Base-by-base conservation (phyloP, 331 rosid species). In the Arachis monticola region DNA sequence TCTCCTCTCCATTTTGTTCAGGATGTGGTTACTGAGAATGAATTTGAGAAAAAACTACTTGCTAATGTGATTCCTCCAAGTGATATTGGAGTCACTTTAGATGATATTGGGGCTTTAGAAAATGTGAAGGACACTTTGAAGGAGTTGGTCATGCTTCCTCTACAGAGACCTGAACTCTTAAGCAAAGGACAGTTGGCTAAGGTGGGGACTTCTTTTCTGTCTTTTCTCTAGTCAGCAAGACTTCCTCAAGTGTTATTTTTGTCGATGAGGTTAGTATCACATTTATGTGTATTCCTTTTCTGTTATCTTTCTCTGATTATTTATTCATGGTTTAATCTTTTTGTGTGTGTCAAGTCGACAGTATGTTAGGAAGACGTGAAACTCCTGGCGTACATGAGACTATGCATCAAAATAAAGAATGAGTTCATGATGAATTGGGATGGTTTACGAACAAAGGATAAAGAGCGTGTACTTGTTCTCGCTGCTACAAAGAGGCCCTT, bases 381-480 rank as follows among this genome's bases (percentile, higher is more conserved):
- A 17, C 22, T 65, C 95, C 97, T 22, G 88, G 97, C 80, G 98
- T 91, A 83, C 98, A 91, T 47, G 98, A 91, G 84, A 93, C 93
- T 75, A 91, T 93, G 98, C 94, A 94, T 51, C 22, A 93, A 91
- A 86, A 91, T 93, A 96, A 93, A 93, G 85, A 93, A 93, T 64
- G 98, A 93, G 86, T 93, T 93, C 80, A 93, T 93, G 98, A 93
- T 91, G 30, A 93, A 93, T 77, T 93, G 98, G 98, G 98, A 93
- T 82, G 98, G 98, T 75, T 80, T 93, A 70, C 98, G 97, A 44
- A 93, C 98, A 14, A 93, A 93, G 84, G 98, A 93, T 61, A 91
- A 80, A 76, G 22, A 17, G 22, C 22, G 22, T 17, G 22, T 17
- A 17, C 22, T 17, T 17, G 22, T 17, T 17, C 22, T 17, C 22